Base-by-base conservation (phyloP, 306 rosid species). In the Arachis stenosperma region DNA sequence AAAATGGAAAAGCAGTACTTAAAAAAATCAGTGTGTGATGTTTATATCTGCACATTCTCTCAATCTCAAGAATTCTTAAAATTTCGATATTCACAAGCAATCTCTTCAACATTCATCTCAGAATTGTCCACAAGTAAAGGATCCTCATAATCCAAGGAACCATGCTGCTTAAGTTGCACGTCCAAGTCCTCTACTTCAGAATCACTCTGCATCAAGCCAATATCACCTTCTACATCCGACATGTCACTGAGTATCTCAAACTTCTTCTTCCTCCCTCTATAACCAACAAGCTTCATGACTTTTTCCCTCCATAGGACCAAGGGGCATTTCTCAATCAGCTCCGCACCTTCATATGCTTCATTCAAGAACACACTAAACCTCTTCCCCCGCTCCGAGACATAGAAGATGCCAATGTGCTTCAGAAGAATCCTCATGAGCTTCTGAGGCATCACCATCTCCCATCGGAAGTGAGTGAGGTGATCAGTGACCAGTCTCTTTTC, bases 361-460 rank as follows among this genome's bases (percentile, higher is more conserved):
- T 83, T 91, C 46, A 93, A 75, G 81, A 89, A 89, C 68, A 93
- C 96, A 51, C 89, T 84, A 71, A 89, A 89, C 80, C 98, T 85
- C 92, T 89, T 91, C 74, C 98, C 97, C 51, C 97, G 86, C 92
- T 93, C 98, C 0, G 96, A 91, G 2, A 93, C 98, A 68, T 91
- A 91, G 79, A 93, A 93, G 6, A 93, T 86, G 39, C 97, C 96
- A 65, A 85, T 76, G 70, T 91, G 96, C 83, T 91, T 93, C 74
- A 93, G 73, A 78, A 93, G 81, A 76, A 93, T 90, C 71, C 94
- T 91, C 97, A 91, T 93, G 48, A 93, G 79, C 83, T 88, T 93
- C 77, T 91, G 97, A 63, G 97, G 98, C 98, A 93, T 88, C 65
- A 86, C 90, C 11, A 93, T 80, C 58, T 93, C 97, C 53, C 76